These are phyloP conservation scores for Fremontodendron californicum DNA, from an alignment of 345 rosid genomes.

Conservation along the genomic window DNA sequence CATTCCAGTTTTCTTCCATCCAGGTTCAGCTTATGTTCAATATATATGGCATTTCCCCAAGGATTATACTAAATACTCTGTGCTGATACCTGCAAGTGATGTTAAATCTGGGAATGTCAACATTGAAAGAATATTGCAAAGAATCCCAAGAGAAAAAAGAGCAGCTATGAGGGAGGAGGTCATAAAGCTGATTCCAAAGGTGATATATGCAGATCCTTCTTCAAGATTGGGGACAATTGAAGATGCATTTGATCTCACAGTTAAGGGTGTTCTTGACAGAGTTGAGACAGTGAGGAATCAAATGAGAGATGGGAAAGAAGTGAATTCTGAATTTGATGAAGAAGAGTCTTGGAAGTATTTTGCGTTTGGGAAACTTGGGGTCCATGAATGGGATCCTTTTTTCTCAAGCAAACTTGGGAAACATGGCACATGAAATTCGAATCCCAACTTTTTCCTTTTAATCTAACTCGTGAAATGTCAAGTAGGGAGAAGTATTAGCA, in stretches of 20 bases:
- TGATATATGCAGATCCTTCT: conserved; percentile 59
- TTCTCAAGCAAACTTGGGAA: conserved; percentile 30
- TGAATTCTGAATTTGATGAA: conserved; percentile 39
- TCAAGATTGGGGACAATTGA: conserved; percentile 41
- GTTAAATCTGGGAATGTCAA: conserved; percentile 46
- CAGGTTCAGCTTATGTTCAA: conserved; percentile 78
- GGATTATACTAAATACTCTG: conserved; percentile 53
- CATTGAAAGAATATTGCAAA: conserved; percentile 46
- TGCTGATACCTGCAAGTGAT: conserved; percentile 47
- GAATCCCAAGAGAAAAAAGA: conserved; percentile 34
- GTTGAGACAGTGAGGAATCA: conserved; percentile 34
- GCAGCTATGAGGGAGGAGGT: conserved; percentile 55
- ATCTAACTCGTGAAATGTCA: neutral
- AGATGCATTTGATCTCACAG: conserved; percentile 70
- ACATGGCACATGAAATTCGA: neutral
- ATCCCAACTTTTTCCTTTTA: neutral
- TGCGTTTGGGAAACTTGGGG: conserved; percentile 38
- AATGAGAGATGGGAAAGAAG: conserved; percentile 32
- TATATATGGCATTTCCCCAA: conserved; percentile 77
- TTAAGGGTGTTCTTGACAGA: conserved; percentile 66
- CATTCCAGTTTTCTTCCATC: conserved; percentile 88
- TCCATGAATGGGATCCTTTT: conserved; percentile 65
- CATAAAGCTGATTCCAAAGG: conserved; percentile 52
- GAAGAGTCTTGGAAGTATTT: conserved; percentile 56
- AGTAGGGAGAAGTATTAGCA: conserved; percentile 3